Conservation (phyloP, 768 basidiomycete species). For the Pulveroboletus sp. region DNA sequence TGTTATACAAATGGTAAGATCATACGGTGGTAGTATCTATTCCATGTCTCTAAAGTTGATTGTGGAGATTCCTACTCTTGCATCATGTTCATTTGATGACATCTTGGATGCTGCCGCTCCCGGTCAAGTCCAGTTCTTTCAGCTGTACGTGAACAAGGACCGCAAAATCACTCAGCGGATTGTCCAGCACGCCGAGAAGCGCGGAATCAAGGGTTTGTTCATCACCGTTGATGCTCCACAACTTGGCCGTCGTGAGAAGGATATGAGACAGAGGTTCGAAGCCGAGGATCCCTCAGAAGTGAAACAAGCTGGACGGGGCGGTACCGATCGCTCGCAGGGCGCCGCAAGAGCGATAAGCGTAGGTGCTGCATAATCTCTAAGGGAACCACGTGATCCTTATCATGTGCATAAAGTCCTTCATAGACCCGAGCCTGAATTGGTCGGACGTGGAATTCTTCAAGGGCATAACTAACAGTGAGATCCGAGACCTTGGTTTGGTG, state of each 20-base stretch:
- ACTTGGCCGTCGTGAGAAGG: slow-evolving; percentile 89
- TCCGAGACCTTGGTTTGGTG: slow-evolving; percentile 4
- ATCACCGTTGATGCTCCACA: slow-evolving; percentile 98
- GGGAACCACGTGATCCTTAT: not conserved
- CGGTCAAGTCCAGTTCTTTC: slow-evolving; percentile 80
- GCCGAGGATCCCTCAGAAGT: slow-evolving; percentile 50
- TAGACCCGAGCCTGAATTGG: slow-evolving; percentile 89
- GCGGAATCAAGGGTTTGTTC: slow-evolving; percentile 90
- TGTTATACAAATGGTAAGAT: slow-evolving; percentile 64
- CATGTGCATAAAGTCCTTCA: slow-evolving; percentile 63
- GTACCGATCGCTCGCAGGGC: slow-evolving; percentile 80
- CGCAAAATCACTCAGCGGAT: slow-evolving; percentile 78
- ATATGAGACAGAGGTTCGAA: slow-evolving; percentile 96
- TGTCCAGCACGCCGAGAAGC: slow-evolving; percentile 84
- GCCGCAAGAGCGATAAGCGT: slow-evolving; percentile 92
- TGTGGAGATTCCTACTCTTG: slow-evolving; percentile 84
- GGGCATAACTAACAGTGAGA: slow-evolving; percentile 62
- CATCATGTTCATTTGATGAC: slow-evolving; percentile 95
- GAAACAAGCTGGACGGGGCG: slow-evolving; percentile 42
- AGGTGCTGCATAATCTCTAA: slow-evolving; percentile 20
- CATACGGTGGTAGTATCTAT: not conserved
- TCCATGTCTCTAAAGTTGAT: not conserved
- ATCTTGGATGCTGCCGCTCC: slow-evolving; percentile 81
- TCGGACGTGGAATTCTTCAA: slow-evolving; percentile 61
- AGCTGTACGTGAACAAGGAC: slow-evolving; percentile 90